Conservation (phyloP, 1,284 basidiomycete species). For the Rhodofomes roseus region DNA sequence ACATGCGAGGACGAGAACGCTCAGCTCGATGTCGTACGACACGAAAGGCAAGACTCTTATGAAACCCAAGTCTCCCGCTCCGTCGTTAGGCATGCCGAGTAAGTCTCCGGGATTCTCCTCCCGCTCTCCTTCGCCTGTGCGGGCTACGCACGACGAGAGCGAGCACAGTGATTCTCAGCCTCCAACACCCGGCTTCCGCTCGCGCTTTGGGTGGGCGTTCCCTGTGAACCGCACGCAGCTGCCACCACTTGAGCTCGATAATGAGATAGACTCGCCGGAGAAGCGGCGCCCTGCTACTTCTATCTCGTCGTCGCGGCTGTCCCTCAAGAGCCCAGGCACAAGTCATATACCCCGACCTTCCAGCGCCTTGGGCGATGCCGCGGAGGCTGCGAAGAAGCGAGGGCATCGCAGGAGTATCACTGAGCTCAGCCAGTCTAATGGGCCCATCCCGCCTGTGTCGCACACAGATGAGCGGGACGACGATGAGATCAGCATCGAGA, state of each 20-base stretch:
- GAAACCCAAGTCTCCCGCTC: conserved; percentile 20
- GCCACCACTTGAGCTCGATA: conserved; percentile 34
- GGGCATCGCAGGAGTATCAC: conserved; percentile 28
- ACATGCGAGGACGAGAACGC: not conserved
- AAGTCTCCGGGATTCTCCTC: conserved; percentile 7
- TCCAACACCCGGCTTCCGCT: conserved; percentile 20
- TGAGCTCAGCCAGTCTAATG: conserved; percentile 27
- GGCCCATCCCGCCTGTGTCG: conserved; percentile 22
- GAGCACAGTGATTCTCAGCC: not conserved
- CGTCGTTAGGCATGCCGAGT: conserved; percentile 8
- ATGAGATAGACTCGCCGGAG: conserved; percentile 29
- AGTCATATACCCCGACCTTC: conserved; percentile 20
- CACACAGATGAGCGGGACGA: conserved; percentile 11
- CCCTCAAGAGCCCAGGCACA: not conserved
- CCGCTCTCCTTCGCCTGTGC: conserved; percentile 10
- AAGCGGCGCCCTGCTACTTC: conserved; percentile 10
- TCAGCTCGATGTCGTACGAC: not conserved
- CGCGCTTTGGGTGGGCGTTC: conserved; percentile 40
- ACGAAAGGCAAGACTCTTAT: conserved; percentile 1
- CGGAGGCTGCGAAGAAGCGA: conserved; percentile 9
- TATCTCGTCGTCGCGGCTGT: not conserved
- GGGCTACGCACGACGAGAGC: conserved; percentile 4
- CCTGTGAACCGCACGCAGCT: conserved; percentile 31
- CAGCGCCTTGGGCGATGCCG: conserved; percentile 14
- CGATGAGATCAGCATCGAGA: not conserved